Evolutionary conservation across 2,329 filamentous ascomycete genomes (phyloP).

Genomic region (Ophiostoma ulmi): DNA sequence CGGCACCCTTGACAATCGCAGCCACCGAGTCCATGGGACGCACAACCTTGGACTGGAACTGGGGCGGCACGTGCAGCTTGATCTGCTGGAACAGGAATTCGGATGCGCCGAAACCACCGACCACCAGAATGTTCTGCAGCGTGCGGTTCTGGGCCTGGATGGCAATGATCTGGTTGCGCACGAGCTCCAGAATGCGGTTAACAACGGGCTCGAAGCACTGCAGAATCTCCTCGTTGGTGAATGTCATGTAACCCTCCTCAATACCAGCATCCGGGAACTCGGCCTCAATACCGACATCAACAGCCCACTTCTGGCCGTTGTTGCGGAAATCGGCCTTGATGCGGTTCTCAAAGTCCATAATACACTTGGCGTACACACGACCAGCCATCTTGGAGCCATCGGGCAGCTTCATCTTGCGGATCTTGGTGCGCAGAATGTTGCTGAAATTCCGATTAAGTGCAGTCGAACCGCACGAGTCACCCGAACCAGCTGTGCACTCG

Average conservation of each 20-base stretch:
- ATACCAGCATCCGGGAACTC: constrained; percentile 97
- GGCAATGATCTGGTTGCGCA: constrained; percentile 96
- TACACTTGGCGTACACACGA: constrained; percentile 97
- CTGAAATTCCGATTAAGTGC: constrained; percentile 97
- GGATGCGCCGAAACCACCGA: constrained; percentile 95
- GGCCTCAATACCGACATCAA: constrained; percentile 96
- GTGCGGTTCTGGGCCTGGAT: constrained; percentile 95
- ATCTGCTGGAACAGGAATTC: constrained; percentile 99
- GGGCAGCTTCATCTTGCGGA: constrained; percentile 97
- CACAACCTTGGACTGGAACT: constrained; percentile 97
- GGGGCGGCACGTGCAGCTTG: constrained; percentile 94
- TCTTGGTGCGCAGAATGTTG: constrained; percentile 95
- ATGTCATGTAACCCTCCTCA: constrained; percentile 99
- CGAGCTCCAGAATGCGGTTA: constrained; percentile 91
- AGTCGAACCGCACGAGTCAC: constrained; percentile 97
- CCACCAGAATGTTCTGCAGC: constrained; percentile 92
- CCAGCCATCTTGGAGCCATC: constrained; percentile 97
- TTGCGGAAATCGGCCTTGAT: constrained; percentile 99
- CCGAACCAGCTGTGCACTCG: constrained; percentile 94
- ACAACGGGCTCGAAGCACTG: constrained; percentile 99
- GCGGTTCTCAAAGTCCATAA: constrained; percentile 99
- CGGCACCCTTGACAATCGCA: constrained; percentile 96
- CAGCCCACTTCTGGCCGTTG: constrained; percentile 98
- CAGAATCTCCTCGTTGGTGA: constrained; percentile 97
- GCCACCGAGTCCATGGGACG: constrained; percentile 98